Evolutionary conservation across 2,329 filamentous ascomycete species (phyloP).

Genomic region (Talaromyces atroroseus): DNA sequence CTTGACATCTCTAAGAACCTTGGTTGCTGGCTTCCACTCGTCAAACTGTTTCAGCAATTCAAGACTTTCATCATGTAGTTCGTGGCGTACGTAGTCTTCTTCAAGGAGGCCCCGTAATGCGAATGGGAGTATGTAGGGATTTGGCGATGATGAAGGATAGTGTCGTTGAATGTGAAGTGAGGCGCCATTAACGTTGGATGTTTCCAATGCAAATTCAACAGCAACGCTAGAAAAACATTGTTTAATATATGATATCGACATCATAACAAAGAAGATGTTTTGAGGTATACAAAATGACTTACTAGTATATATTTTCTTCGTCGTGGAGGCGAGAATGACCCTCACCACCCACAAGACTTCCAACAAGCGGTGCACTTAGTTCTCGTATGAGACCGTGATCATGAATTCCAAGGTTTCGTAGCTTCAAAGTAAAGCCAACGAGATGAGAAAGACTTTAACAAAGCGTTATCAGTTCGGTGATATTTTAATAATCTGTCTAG

Average conservation of each 20-base stretch:
- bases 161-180: slow-evolving; percentile 50
- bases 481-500: not conserved
- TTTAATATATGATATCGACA: not conserved
- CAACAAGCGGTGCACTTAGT: slow-evolving; percentile 79
- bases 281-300: slow-evolving; percentile 25
- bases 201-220: slow-evolving; percentile 68
- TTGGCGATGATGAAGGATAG: slow-evolving; percentile 45
- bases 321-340: slow-evolving; percentile 93
- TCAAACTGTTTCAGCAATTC: slow-evolving; percentile 84
- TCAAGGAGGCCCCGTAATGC: slow-evolving; percentile 91
- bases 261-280: not conserved
- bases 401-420: slow-evolving; percentile 85
- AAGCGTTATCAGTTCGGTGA: slow-evolving; percentile 12
- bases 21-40: slow-evolving; percentile 83
- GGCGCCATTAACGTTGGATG: slow-evolving; percentile 48
- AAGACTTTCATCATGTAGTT: slow-evolving; percentile 69
- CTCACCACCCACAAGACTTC: slow-evolving; percentile 84
- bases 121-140: slow-evolving; percentile 90
- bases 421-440: slow-evolving; percentile 85
- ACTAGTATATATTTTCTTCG: slow-evolving; percentile 77
- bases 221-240: slow-evolving; percentile 50
- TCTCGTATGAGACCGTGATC: slow-evolving; percentile 93
- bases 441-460: slow-evolving; percentile 67
- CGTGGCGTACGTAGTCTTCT: slow-evolving; percentile 81
- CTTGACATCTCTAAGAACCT: slow-evolving; percentile 91